Conservation (phyloP, 1,284 basidiomycete species). For the Ustilago trichophora region DNA sequence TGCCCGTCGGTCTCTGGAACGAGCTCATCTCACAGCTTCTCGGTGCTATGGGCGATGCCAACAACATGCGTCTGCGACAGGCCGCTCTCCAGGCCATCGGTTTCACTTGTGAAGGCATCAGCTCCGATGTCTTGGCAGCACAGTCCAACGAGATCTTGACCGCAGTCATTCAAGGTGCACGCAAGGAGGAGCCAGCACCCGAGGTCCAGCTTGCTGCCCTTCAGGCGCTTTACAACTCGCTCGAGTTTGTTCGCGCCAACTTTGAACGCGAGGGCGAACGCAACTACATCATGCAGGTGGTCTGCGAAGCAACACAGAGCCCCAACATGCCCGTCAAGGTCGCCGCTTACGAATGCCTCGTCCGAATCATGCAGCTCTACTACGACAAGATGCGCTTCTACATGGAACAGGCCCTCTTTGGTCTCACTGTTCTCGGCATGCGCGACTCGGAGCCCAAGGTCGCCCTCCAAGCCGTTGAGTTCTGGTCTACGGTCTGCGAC, state of each 20-base stretch:
- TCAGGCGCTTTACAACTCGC: slow-evolving; percentile 90
- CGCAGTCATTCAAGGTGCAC: slow-evolving; percentile 95
- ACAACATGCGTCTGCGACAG: slow-evolving; percentile 82
- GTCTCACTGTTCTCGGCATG: slow-evolving; percentile 98
- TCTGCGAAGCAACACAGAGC: slow-evolving; percentile 96
- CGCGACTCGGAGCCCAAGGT: slow-evolving; percentile 89
- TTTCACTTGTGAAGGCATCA: slow-evolving; percentile 92
- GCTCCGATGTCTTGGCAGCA: slow-evolving; percentile 78
- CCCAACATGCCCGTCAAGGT: slow-evolving; percentile 74
- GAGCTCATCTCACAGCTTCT: slow-evolving; percentile 88
- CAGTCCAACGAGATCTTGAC: slow-evolving; percentile 98
- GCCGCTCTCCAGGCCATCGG: slow-evolving; percentile 94
- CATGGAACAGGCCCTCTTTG: slow-evolving; percentile 98
- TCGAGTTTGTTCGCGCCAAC: slow-evolving; percentile 97
- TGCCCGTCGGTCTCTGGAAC: slow-evolving; percentile 86
- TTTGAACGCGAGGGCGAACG: slow-evolving; percentile 88
- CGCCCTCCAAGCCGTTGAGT: slow-evolving; percentile 95
- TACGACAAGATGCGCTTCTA: slow-evolving; percentile 99
- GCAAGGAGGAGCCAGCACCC: slow-evolving; percentile 86
- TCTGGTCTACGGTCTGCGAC: slow-evolving; percentile 99
- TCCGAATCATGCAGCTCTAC: slow-evolving; percentile 96
- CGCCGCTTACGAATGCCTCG: slow-evolving; percentile 83
- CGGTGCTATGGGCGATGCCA: slow-evolving; percentile 81
- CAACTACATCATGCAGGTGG: slow-evolving; percentile 99
- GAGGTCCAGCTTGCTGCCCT: slow-evolving; percentile 97